Base-by-base conservation (phyloP, 495 filamentous ascomycete species). In the Neurospora sp. region DNA sequence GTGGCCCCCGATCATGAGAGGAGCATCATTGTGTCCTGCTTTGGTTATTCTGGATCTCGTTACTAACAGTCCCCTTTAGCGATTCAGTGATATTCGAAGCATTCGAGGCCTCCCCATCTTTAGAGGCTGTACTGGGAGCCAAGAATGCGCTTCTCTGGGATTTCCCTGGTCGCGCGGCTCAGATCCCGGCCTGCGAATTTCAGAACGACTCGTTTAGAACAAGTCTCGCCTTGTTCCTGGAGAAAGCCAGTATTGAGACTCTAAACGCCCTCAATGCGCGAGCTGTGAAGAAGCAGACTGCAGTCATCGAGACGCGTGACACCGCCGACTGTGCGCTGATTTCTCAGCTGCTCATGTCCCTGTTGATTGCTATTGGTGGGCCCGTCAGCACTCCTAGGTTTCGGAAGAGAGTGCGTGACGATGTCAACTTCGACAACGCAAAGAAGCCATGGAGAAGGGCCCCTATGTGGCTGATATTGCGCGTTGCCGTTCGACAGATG, bases 331-430 rank as follows among this genome's bases (percentile, higher is more conserved):
- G 71, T n/a, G 44, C 41, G 71, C 42, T 62, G 44, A 41, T 72
- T 66, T 66, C 54, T 35, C 54, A 66, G 54, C 5, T 66, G 54
- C 54, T 66, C 54, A 18, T 66, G 31, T 35, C 54, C 12, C 27
- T 66, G 12, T 12, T 66, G 27, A 66, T 66, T 31, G 54, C 54
- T 35, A 66, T 66, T 66, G 54, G 54, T 31, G 54, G 27, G 14
- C 54, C 54, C 7, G 27, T 18, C 6, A 66, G 54, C 54, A 72
- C 81, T 0, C 79, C 81, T 0, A 18, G 81, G 0, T 78, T 89
- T 4, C 82, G 83, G 11, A 92, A 92, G 78, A 82, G 84, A n/a
- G 81, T 91, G 7, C 84, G 86, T 2, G 90, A 92, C 71, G 88
- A 90, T 31, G 86, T 91, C 0, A 84, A 81, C 71, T 83, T 84